A percentile compares a stretch with the other conserved stretches of the same genome.
These are phyloP conservation scores for Epichloe uncinata DNA, from an alignment of 2,329 filamentous ascomycete species.

Conservation along the genomic window DNA sequence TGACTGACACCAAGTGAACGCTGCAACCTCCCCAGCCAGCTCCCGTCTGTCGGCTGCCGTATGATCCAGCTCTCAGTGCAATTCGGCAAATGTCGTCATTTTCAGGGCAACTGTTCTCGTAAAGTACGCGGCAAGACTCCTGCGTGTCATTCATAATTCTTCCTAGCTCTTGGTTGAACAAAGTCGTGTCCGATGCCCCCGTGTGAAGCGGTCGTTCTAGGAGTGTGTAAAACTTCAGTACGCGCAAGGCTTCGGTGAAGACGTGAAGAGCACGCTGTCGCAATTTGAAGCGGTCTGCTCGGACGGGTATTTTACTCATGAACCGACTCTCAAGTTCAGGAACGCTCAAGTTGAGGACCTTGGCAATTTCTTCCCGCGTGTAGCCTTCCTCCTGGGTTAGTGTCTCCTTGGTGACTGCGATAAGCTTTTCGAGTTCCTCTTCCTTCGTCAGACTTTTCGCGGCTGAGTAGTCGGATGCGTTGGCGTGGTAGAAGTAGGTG, in stretches of 20 bases:
- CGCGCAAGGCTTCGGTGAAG: slow-evolving; percentile 76
- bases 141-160: slow-evolving; percentile 83
- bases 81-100: slow-evolving; percentile 81
- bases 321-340: slow-evolving; percentile 62
- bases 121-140: slow-evolving; percentile 70
- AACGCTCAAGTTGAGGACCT: slow-evolving; percentile 54
- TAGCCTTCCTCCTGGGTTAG: slow-evolving; percentile 73
- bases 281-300: slow-evolving; percentile 76
- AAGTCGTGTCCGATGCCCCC: slow-evolving; percentile 36
- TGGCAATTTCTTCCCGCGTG: slow-evolving; percentile 71
- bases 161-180: slow-evolving; percentile 58
- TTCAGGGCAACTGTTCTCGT: slow-evolving; percentile 86
- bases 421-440: slow-evolving; percentile 60
- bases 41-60: slow-evolving; percentile 77
- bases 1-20: slow-evolving; percentile 78
- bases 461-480: slow-evolving; percentile 24
- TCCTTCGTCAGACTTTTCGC: slow-evolving; percentile 33
- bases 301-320: slow-evolving; percentile 79
- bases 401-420: slow-evolving; percentile 55
- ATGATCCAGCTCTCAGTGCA: slow-evolving; percentile 63
- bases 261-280: slow-evolving; percentile 83
- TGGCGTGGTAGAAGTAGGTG: slow-evolving; percentile 51
- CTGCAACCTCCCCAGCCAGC: slow-evolving; percentile 96
- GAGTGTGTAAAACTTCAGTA: slow-evolving; percentile 68
- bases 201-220: slow-evolving; percentile 41